Evolutionary conservation across 345 rosid species (phyloP), one percentile per base, ranked within the genome.

Genomic region (Pistacia atlantica): DNA sequence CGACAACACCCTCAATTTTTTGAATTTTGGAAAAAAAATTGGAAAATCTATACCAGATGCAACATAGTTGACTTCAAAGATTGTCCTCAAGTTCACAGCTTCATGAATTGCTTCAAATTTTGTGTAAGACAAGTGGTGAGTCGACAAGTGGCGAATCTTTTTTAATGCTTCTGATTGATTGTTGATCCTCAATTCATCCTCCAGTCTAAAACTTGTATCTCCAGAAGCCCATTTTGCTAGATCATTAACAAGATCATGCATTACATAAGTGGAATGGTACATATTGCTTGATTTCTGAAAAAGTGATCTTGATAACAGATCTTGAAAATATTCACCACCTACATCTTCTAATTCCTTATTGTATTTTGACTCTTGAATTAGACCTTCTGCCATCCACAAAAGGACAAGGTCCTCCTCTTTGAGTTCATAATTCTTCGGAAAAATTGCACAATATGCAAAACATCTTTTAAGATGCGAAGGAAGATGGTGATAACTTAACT

Each of bases 211-310:
- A 25, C 25, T 25, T 25, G 7, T 18, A 25, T 1, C 9, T 2
- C 33, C 4, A 6, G 35, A 3, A 46, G 38, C 79, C 4, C 10
- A 65, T 37, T 71, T 56, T 31, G 79, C 83, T 8, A 80, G 38
- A 75, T 80, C 83, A 49, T 22, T 60, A 0, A 80, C 12, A 4
- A 80, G 76, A 64, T 51, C 76, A 38, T 75, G 79, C 83, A 75
- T 75, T 8, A 71, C 56, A 58, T 61, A 80, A 8, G 12, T 35
- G 33, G 68, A 35, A 35, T 48, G 0, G 25, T 0, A 31, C n/a
- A 11, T 8, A 0, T 28, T 9, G 14, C 33, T 3, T 70, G 60
- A 37, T 2, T 25, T 25, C 25, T 25, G 25, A 25, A 25, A 25
- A 25, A 25, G 25, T 25, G 25, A 25, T 25, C 25, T 25, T 25